These are phyloP conservation scores for Ceratocystis lukuohia DNA, from an alignment of 2,329 filamentous ascomycete species.

Conservation along the genomic window DNA sequence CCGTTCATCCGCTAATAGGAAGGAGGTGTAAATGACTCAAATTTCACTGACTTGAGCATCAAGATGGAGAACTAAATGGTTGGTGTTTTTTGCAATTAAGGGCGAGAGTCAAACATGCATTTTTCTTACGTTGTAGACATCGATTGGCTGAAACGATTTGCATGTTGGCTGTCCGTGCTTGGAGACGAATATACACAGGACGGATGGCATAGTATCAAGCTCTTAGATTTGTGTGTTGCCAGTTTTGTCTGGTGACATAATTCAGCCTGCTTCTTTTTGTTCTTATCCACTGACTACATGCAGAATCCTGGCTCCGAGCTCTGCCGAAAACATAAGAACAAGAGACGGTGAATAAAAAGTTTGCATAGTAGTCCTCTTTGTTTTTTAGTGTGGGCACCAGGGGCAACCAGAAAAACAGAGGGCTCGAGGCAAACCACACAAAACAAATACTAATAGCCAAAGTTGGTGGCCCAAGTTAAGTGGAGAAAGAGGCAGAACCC, in stretches of 20 bases:
- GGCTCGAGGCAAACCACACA: not conserved
- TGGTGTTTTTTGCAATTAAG: too few species aligned
- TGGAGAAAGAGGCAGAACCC: not conserved
- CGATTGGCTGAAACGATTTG: not conserved
- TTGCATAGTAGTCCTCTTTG: not conserved
- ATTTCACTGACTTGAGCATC: too few species aligned
- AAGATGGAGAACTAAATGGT: too few species aligned
- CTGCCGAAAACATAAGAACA: not conserved
- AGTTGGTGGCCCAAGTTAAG: not conserved
- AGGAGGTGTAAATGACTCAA: too few species aligned
- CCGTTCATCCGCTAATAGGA: too few species aligned
- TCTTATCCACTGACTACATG: not conserved
- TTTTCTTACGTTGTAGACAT: not conserved
- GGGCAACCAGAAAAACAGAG: not conserved
- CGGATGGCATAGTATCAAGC: not conserved
- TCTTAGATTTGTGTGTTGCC: not conserved
- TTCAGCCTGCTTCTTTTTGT: not conserved
- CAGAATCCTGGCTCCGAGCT: conserved; percentile 4
- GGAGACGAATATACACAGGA: not conserved
- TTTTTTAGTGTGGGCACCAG: not conserved
- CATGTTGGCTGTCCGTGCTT: not conserved
- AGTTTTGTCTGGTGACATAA: not conserved
- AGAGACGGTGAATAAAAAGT: not conserved
- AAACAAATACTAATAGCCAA: not conserved
- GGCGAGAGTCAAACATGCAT: not conserved